Conservation (phyloP, 805 yeast species). For the Ogataea corticis region DNA sequence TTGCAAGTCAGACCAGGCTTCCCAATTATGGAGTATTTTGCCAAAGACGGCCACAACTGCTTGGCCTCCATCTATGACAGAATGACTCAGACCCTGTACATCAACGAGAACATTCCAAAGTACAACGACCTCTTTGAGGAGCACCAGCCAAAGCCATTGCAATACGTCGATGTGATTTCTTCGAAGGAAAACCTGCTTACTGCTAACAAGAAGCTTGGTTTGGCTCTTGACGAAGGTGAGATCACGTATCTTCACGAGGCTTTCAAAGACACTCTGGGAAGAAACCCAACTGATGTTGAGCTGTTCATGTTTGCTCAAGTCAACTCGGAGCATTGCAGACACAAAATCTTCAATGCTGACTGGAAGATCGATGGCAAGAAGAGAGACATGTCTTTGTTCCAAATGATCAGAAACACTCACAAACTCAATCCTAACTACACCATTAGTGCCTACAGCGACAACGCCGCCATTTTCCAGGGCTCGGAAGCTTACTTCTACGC, state of each 20-base stretch:
- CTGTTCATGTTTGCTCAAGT: slow-evolving; percentile 99
- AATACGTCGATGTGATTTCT: slow-evolving; percentile 63
- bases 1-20: slow-evolving; percentile 71
- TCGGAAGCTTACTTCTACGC: slow-evolving; percentile 73
- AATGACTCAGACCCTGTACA: slow-evolving; percentile 82
- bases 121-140: slow-evolving; percentile 72
- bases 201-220: slow-evolving; percentile 83
- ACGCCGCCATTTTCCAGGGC: slow-evolving; percentile 94
- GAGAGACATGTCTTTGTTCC: slow-evolving; percentile 76
- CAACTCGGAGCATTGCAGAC: slow-evolving; percentile 98
- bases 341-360: slow-evolving; percentile 96
- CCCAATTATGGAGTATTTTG: slow-evolving; percentile 57
- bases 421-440: slow-evolving; percentile 76
- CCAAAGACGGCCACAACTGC: slow-evolving; percentile 49
- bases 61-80: slow-evolving; percentile 82
- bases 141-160: slow-evolving; percentile 81
- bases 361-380: slow-evolving; percentile 90
- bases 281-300: slow-evolving; percentile 98
- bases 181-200: slow-evolving; percentile 58
- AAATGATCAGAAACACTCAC: slow-evolving; percentile 96
- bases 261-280: slow-evolving; percentile 68
- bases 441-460: slow-evolving; percentile 92
- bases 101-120: slow-evolving; percentile 58
- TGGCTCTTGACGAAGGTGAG: slow-evolving; percentile 94
- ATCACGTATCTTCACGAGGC: slow-evolving; percentile 84